Conservation (phyloP, 306 rosid species). For the Mimosa bimucronata region DNA sequence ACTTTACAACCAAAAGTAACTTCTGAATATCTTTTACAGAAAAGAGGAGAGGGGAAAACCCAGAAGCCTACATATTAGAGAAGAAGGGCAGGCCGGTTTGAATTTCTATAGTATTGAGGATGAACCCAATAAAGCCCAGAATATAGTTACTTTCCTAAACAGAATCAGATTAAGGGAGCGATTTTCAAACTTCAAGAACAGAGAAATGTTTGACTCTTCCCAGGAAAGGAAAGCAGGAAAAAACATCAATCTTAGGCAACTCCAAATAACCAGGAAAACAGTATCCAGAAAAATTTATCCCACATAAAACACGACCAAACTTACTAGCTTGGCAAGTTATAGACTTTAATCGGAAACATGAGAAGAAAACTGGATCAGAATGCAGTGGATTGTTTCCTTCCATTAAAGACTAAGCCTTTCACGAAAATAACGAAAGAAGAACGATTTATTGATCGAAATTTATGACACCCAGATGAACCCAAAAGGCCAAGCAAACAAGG, state of each 20-base stretch:
- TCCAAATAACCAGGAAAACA: background rate
- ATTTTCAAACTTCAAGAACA: background rate
- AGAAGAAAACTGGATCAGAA: conserved; percentile 23
- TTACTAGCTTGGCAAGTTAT: background rate
- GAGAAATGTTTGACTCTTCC: background rate
- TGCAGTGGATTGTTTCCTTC: conserved; percentile 9
- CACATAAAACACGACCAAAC: background rate
- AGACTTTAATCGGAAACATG: background rate
- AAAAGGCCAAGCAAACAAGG: conserved; percentile 2
- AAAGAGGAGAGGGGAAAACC: background rate
- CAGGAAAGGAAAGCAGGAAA: background rate
- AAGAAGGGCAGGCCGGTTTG: background rate
- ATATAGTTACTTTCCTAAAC: background rate
- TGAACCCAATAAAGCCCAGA: background rate
- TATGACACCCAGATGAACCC: conserved; percentile 31
- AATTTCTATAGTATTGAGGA: background rate
- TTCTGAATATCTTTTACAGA: background rate
- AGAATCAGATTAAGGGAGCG: background rate
- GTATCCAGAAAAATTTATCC: background rate
- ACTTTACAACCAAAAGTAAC: background rate
- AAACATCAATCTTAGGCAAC: background rate
- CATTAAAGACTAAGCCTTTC: background rate
- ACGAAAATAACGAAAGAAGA: background rate
- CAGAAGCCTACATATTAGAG: background rate
- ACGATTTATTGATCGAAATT: conserved; percentile 2